Base-by-base conservation (phyloP, 1,284 basidiomycete species). In the Tetrapyrgos nigripes region DNA sequence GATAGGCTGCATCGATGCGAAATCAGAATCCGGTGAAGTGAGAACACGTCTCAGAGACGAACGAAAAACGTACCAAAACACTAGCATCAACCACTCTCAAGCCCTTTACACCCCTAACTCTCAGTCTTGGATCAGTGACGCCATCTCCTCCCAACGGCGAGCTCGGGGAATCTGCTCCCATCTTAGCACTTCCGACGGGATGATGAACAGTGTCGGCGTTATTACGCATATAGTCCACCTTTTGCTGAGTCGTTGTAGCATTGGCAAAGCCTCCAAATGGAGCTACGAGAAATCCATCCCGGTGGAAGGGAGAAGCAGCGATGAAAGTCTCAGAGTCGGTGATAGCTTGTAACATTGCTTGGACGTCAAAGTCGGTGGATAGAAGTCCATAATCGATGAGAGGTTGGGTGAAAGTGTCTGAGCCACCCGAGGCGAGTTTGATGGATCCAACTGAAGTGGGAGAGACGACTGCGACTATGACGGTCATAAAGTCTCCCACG, bases 221-320 rank as follows among this genome's bases (percentile, higher is more conserved):
- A 9, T 17, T 49, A 4, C 47, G 5, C 23, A 31, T 31, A 17
- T 23, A 49, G 11, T 29, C 47, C 19, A 49, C 6, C 6, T n/a
- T 49, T 27, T 49, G 13, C 14, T 49, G 24, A 28, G 27, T 27
- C 5, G 47, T 49, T 13, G 47, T 27, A 5, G 29, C n/a, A 14
- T 44, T 44, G 23, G 40, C 40, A 44, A 23, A 17, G 14, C 23
- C 40, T 5, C 49, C 47, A 50, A n/a, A 53, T 23, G 60, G 35
- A 21, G 24, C 19, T n/a, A n/a, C 23, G 40, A 44, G 4, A 23
- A 44, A 53, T 13, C 26, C 37, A 24, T 17, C 10, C n/a, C n/a
- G n/a, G n/a, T n/a, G n/a, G 19, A 31, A 53, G 3, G 51, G 14
- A 27, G 33, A 35, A 26, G 51, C 51, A 24, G n/a, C 8, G 10